Conservation (phyloP, 1,284 basidiomycete genomes). For the Melanopsichium pennsylvanicum region DNA sequence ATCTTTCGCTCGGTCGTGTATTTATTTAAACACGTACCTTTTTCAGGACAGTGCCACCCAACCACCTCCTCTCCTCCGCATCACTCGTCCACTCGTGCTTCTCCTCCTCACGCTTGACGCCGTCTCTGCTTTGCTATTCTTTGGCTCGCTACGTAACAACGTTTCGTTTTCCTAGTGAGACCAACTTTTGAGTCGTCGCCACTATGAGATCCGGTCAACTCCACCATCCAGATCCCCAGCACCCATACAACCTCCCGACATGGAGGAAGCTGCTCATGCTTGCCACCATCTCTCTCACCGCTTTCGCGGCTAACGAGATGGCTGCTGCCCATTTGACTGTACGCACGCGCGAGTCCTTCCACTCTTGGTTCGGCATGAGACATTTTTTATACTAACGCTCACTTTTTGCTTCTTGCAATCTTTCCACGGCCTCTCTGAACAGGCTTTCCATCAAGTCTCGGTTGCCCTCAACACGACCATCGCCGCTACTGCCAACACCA, state of each 20-base stretch:
- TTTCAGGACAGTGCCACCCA: too few relatives aligned
- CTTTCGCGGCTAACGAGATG: constrained; percentile 62
- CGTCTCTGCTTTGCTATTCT: background rate
- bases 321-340: constrained; percentile 53
- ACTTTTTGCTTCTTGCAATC: background rate
- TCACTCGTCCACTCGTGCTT: background rate
- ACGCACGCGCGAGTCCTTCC: constrained; percentile 2
- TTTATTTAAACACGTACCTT: too few relatives aligned
- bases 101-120: background rate
- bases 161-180: too few relatives aligned
- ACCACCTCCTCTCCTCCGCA: too few relatives aligned
- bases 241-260: constrained; percentile 51
- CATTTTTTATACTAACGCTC: too few relatives aligned
- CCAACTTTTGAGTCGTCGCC: background rate
- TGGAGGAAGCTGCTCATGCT: constrained; percentile 63
- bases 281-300: constrained; percentile 49
- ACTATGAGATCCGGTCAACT: constrained; percentile 27
- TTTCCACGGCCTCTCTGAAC: too few relatives aligned
- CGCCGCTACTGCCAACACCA: constrained; percentile 61
- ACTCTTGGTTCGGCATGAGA: too few relatives aligned
- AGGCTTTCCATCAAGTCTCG: constrained; percentile 53
- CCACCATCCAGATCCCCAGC: constrained; percentile 40
- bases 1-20: too few relatives aligned
- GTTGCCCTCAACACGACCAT: constrained; percentile 50
- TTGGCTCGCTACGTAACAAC: background rate